These are phyloP conservation scores for Monocercomonoides exilis DNA, from an alignment of 78 protist species.

Conservation along the genomic window DNA sequence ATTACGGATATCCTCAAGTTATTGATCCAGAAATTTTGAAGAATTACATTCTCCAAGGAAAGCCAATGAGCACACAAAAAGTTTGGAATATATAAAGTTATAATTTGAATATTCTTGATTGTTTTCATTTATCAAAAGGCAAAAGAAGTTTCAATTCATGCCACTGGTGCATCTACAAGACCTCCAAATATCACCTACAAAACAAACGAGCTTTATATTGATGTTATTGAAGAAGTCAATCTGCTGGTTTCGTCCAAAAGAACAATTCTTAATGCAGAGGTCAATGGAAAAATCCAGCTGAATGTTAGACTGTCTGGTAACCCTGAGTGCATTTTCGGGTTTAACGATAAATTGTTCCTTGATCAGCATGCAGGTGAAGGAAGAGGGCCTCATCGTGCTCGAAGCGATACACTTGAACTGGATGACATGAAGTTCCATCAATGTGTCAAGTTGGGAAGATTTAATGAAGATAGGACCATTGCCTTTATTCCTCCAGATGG, in stretches of 20 bases:
- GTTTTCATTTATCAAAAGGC: neutral
- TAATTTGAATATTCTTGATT: neutral
- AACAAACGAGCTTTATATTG: conserved; percentile 80
- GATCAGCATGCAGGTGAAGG: no score
- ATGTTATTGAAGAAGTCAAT: conserved; percentile 67
- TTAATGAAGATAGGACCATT: conserved; percentile 76
- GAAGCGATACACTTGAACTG: no score
- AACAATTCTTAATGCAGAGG: conserved; percentile 70
- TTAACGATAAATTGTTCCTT: conserved; percentile 85
- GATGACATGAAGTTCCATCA: conserved; percentile 93
- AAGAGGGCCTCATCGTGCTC: no score
- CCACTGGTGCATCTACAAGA: conserved; percentile 49
- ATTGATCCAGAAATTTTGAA: conserved; percentile 65
- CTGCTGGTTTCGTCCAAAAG: conserved; percentile 46
- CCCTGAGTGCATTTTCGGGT: conserved; percentile 96
- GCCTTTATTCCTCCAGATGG: conserved; percentile 97
- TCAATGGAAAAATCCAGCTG: conserved; percentile 75
- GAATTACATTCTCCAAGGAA: conserved; percentile 62
- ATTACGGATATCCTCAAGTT: conserved; percentile 87
- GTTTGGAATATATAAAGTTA: no score
- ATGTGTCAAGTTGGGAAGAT: conserved; percentile 87
- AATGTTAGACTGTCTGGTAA: conserved; percentile 81
- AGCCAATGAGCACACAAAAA: neutral
- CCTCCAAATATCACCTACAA: conserved; percentile 69
- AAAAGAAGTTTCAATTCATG: conserved; percentile 53